These are phyloP conservation scores for Xylariomycetidae sp. DNA, from an alignment of 2,329 filamentous ascomycete species.

Conservation along the genomic window DNA sequence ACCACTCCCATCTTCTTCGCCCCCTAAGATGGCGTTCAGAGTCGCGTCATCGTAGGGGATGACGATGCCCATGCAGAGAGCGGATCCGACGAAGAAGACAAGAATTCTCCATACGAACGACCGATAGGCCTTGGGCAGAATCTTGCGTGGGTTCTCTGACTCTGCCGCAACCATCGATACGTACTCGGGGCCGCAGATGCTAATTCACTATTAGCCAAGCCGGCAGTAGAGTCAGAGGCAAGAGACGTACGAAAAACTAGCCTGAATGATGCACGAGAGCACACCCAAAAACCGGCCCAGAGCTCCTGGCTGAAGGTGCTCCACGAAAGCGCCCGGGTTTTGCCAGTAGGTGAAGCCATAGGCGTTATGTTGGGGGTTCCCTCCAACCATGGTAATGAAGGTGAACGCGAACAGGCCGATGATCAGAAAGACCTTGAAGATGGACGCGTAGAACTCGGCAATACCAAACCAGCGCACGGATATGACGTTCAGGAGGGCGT, in stretches of 20 bases:
- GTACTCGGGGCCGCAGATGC: slow-evolving; percentile 50
- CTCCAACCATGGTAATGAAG: slow-evolving; percentile 40
- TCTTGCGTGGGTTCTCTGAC: slow-evolving; percentile 47
- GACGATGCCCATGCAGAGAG: slow-evolving; percentile 55
- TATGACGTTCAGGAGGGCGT: slow-evolving; percentile 36
- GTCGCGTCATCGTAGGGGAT: slow-evolving; percentile 54
- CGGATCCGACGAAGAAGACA: slow-evolving; percentile 59
- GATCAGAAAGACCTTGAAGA: slow-evolving; percentile 33
- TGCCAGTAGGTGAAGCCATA: slow-evolving; percentile 36
- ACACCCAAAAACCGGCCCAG: slow-evolving; percentile 52
- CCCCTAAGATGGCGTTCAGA: slow-evolving; percentile 46
- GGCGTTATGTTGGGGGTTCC: slow-evolving; percentile 34
- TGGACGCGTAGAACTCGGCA: slow-evolving; percentile 41
- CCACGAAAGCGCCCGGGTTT: slow-evolving; percentile 9
- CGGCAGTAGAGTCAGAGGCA: slow-evolving; percentile 22
- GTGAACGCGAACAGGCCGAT: slow-evolving; percentile 30
- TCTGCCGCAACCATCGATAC: slow-evolving; percentile 42
- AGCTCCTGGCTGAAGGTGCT: slow-evolving; percentile 43
- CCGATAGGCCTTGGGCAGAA: slow-evolving; percentile 56
- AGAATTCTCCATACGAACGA: slow-evolving; percentile 59
- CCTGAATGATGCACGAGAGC: slow-evolving; percentile 45
- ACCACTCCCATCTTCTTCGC: slow-evolving; percentile 43
- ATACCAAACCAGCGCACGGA: slow-evolving; percentile 39
- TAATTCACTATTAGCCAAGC: not conserved
- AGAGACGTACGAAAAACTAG: not conserved